Evolutionary conservation across 2,329 filamentous ascomycete species (phyloP).

Genomic region (Colletotrichum horii): DNA sequence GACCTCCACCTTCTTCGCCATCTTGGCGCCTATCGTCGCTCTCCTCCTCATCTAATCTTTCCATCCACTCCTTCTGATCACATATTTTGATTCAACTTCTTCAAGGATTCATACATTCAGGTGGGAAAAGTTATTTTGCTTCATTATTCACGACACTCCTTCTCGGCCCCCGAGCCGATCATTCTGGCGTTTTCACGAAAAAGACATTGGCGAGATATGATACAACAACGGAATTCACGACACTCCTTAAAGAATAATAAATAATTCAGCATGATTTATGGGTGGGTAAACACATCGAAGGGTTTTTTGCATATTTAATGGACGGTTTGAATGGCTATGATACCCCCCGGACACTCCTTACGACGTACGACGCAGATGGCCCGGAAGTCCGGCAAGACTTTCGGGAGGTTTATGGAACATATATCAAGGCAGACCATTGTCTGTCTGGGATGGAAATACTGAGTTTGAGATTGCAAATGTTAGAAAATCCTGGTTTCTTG

Average conservation of each 20-base stretch:
- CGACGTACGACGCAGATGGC: background rate
- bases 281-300: background rate
- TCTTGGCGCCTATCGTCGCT: slow-evolving; percentile 8
- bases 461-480: background rate
- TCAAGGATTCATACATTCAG: background rate
- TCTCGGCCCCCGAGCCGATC: background rate
- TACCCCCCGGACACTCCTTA: slow-evolving; percentile 16
- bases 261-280: background rate
- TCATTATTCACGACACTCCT: slow-evolving; percentile 10
- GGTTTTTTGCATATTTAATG: background rate
- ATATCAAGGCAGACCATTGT: background rate
- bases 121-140: background rate
- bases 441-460: background rate
- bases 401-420: background rate
- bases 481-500: background rate
- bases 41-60: slow-evolving; percentile 9
- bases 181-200: background rate
- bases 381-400: background rate
- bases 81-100: background rate
- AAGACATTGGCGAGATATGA: background rate
- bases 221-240: slow-evolving; percentile 9
- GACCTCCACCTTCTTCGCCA: background rate
- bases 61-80: background rate
- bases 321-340: background rate
- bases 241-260: slow-evolving; percentile 7